These are phyloP conservation scores for Acanthamoeba triangularis DNA, from an alignment of 208 protist genomes.

Conservation along the genomic window DNA sequence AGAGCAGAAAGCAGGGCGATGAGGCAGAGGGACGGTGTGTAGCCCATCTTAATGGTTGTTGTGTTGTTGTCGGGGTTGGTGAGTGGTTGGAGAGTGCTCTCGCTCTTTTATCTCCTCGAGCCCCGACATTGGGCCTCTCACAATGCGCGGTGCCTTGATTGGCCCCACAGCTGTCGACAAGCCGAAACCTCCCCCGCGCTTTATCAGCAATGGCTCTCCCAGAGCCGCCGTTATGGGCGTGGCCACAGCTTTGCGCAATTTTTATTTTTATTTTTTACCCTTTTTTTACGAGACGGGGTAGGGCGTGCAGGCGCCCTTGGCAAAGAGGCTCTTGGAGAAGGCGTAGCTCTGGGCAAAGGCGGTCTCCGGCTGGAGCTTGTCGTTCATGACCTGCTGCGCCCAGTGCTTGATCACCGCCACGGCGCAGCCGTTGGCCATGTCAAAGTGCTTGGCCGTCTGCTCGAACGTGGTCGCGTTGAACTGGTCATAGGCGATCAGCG, in stretches of 20 bases:
- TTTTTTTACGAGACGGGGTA: neutral
- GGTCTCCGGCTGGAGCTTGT: neutral
- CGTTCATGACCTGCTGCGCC: neutral
- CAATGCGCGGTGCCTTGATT: too few species aligned
- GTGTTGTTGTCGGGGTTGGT: too few species aligned
- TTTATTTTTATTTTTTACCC: too few species aligned
- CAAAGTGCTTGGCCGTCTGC: neutral
- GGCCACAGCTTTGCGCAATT: too few species aligned
- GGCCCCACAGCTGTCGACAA: too few species aligned
- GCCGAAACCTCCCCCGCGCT: too few species aligned
- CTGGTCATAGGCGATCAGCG: slow-evolving; percentile 14
- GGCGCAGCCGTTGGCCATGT: slow-evolving; percentile 9
- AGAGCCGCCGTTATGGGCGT: too few species aligned
- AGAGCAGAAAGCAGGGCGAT: slow-evolving; percentile 3
- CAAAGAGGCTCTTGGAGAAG: slow-evolving; percentile 34
- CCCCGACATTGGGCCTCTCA: too few species aligned
- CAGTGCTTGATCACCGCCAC: slow-evolving; percentile 30
- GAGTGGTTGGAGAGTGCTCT: too few species aligned
- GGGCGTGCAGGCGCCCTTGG: slow-evolving; percentile 7
- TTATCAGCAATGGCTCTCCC: too few species aligned
- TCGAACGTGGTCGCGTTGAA: neutral
- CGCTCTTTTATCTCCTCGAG: too few species aligned
- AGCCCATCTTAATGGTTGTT: too few species aligned
- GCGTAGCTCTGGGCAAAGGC: neutral
- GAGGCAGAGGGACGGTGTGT: neutral